A percentile compares a stretch with the other conserved stretches of the same genome.
These are phyloP conservation scores for Ceratocystis papillata DNA, from an alignment of 2,329 filamentous ascomycete genomes.

Conservation along the genomic window DNA sequence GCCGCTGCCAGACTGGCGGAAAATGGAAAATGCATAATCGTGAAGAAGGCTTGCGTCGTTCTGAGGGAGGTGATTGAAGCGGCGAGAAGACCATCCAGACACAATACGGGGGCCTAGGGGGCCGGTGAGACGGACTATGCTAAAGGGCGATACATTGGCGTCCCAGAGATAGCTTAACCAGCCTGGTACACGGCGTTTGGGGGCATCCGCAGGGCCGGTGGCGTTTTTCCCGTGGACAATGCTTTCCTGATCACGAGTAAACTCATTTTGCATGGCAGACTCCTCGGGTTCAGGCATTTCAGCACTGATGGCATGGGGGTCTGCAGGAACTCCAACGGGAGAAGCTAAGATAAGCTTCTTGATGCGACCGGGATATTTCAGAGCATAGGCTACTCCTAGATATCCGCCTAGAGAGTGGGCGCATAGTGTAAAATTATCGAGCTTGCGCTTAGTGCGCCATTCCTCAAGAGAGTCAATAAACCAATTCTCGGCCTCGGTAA, in stretches of 20 bases:
- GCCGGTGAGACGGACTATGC: slow-evolving; percentile 73
- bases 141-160: slow-evolving; percentile 91
- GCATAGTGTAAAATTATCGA: slow-evolving; percentile 85
- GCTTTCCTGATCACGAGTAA: slow-evolving; percentile 59
- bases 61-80: slow-evolving; percentile 77
- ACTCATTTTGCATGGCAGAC: slow-evolving; percentile 65
- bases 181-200: slow-evolving; percentile 54
- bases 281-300: slow-evolving; percentile 66
- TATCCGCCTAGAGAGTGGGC: slow-evolving; percentile 93
- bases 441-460: slow-evolving; percentile 78
- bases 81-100: slow-evolving; percentile 85
- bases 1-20: slow-evolving; percentile 80
- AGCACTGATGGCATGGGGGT: slow-evolving; percentile 76
- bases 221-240: slow-evolving; percentile 34
- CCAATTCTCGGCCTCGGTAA: slow-evolving; percentile 83
- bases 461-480: slow-evolving; percentile 95
- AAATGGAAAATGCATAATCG: slow-evolving; percentile 88
- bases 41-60: slow-evolving; percentile 77
- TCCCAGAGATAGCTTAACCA: slow-evolving; percentile 96
- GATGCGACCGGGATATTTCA: slow-evolving; percentile 88
- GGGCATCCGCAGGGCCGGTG: slow-evolving; percentile 30
- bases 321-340: slow-evolving; percentile 87
- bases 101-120: slow-evolving; percentile 85
- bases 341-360: slow-evolving; percentile 95
- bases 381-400: slow-evolving; percentile 83